A percentile compares a stretch with the other conserved stretches of the same genome.
Evolutionary conservation across 2,329 filamentous ascomycete species (phyloP).

Genomic region (Fusarium irregulare): DNA sequence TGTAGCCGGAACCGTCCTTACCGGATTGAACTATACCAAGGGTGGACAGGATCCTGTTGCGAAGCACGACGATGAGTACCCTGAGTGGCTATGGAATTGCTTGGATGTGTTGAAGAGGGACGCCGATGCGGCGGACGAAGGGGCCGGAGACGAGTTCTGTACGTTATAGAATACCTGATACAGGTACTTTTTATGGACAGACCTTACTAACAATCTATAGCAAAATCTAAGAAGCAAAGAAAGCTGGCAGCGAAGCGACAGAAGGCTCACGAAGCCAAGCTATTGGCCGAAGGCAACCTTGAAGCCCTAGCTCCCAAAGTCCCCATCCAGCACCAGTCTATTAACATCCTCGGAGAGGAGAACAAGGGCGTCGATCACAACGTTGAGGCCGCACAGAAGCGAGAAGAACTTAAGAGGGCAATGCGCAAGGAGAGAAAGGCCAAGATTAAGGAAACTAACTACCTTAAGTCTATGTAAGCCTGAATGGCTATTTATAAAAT

Average conservation of each 20-base stretch:
- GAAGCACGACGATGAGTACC: constrained; percentile 79
- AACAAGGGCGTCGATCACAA: constrained; percentile 58
- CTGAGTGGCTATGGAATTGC: constrained; percentile 82
- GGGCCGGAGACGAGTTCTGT: constrained; percentile 83
- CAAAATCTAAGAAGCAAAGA: constrained; percentile 87
- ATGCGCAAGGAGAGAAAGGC: constrained; percentile 80
- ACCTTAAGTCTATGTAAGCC: constrained; percentile 80
- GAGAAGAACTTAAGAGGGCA: constrained; percentile 73
- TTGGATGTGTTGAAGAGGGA: constrained; percentile 70
- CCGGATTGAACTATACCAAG: constrained; percentile 83
- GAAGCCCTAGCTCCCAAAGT: constrained; percentile 75
- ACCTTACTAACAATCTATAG: constrained; percentile 55
- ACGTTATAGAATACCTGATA: constrained; percentile 53
- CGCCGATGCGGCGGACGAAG: constrained; percentile 61
- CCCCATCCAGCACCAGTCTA: constrained; percentile 79
- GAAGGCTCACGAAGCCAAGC: constrained; percentile 65
- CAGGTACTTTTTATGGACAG: not conserved
- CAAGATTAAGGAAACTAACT: constrained; percentile 86
- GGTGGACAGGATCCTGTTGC: constrained; percentile 78
- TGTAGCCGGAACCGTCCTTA: constrained; percentile 75
- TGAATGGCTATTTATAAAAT: constrained; percentile 29
- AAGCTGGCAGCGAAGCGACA: constrained; percentile 75
- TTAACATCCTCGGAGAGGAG: constrained; percentile 73
- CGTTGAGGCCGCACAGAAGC: constrained; percentile 60
- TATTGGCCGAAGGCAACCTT: constrained; percentile 74